phyloP scores from a whole-genome alignment of 495 filamentous ascomycete genomes.

The Pseudevernia furfuracea region DNA sequence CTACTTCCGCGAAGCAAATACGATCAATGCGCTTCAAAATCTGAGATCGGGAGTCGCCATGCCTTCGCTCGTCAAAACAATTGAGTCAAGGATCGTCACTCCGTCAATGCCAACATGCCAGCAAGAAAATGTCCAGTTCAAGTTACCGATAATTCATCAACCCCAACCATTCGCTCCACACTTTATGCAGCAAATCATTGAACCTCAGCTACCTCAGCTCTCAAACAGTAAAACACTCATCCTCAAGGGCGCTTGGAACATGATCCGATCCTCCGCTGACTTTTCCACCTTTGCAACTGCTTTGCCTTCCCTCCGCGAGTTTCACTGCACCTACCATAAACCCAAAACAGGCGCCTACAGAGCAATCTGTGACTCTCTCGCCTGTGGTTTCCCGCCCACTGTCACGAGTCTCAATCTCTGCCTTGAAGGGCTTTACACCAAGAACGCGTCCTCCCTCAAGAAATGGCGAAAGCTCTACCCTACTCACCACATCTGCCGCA shows the following conservation, averaged over 20 bases:
- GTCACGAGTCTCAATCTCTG: conserved; percentile 55
- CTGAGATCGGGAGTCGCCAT: neutral
- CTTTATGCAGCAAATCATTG: neutral
- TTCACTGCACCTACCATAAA: conserved; percentile 64
- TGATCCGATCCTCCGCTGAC: conserved; percentile 58
- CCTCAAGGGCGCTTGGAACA: conserved; percentile 68
- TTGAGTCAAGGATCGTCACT: neutral
- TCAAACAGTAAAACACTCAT: conserved; percentile 53
- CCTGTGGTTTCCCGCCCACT: conserved; percentile 39
- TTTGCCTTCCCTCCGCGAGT: conserved; percentile 58
- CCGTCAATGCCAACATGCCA: neutral
- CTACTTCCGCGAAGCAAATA: conserved; percentile 39
- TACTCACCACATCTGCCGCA: conserved; percentile 47
- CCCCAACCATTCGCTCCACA: neutral
- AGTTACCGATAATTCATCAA: neutral
- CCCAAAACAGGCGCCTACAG: conserved; percentile 60
- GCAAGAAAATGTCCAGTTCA: neutral
- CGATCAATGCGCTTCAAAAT: neutral
- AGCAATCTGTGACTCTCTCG: conserved; percentile 52
- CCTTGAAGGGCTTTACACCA: conserved; percentile 59
- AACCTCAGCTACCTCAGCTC: conserved; percentile 33
- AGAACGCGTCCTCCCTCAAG: conserved; percentile 45
- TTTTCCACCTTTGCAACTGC: conserved; percentile 52
- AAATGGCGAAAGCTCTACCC: conserved; percentile 48
- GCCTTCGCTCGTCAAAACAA: neutral